Conservation (phyloP, 1,284 basidiomycete species). For the Ceratobasidium sp. region DNA sequence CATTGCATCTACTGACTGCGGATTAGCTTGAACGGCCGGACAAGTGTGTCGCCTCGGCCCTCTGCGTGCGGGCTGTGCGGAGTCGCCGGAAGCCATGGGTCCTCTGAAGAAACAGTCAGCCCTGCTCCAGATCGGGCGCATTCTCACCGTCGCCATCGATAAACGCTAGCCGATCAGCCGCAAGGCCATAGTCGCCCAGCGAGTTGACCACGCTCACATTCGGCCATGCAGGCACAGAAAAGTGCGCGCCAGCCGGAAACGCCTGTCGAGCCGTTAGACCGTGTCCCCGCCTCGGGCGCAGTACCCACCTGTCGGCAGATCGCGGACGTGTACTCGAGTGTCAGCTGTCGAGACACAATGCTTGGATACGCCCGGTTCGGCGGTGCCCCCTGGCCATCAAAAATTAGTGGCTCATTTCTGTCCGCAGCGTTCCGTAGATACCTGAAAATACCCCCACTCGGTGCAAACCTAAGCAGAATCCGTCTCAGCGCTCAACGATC, state of each 20-base stretch:
- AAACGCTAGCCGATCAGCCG: slow-evolving; percentile 82
- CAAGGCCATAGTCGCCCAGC: slow-evolving; percentile 81
- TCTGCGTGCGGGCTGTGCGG: slow-evolving; percentile 85
- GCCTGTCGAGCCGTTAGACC: slow-evolving; percentile 62
- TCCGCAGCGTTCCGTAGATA: slow-evolving; percentile 52
- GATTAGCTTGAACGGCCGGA: slow-evolving; percentile 89
- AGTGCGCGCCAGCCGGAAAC: slow-evolving; percentile 82
- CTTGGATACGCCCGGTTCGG: slow-evolving; percentile 71
- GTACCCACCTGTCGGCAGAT: slow-evolving; percentile 76
- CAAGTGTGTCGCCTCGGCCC: slow-evolving; percentile 74
- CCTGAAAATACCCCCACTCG: slow-evolving; percentile 93
- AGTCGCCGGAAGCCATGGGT: slow-evolving; percentile 91
- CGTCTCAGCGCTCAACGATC: slow-evolving; percentile 20
- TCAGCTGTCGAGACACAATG: slow-evolving; percentile 80
- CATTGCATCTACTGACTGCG: slow-evolving; percentile 64
- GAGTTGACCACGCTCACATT: slow-evolving; percentile 84
- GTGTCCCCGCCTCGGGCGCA: neutral
- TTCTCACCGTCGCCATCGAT: slow-evolving; percentile 81
- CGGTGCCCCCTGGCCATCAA: slow-evolving; percentile 69
- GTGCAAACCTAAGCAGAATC: slow-evolving; percentile 70
- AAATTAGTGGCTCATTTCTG: slow-evolving; percentile 47
- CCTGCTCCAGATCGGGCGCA: slow-evolving; percentile 12
- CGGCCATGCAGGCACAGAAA: slow-evolving; percentile 76
- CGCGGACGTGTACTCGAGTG: slow-evolving; percentile 81
- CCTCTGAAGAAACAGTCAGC: slow-evolving; percentile 63